Evolutionary conservation across 352 stramenopile species (phyloP).

Genomic region (Albugo candida): DNA sequence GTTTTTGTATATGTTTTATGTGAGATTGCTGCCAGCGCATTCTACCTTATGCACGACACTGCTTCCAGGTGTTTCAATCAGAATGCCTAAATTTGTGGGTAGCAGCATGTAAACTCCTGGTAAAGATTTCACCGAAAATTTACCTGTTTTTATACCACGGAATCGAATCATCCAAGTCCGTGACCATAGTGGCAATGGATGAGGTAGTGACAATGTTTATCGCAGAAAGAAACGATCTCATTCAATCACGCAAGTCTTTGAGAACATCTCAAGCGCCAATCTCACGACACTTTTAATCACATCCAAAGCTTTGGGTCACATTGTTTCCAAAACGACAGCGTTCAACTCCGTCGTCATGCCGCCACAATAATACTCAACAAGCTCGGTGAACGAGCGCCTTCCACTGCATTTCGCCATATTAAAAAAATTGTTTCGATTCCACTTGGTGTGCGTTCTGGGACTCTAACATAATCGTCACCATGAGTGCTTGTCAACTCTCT

Average conservation of each 20-base stretch:
- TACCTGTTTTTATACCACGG: no score
- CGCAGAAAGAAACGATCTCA: conserved; percentile 72
- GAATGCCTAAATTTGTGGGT: conserved; percentile 35
- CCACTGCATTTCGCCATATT: conserved; percentile 74
- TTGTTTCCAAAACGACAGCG: conserved; percentile 79
- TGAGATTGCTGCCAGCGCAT: no score
- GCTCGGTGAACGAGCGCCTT: conserved; percentile 65
- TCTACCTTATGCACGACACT: conserved; percentile 2
- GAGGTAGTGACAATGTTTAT: conserved; percentile 79
- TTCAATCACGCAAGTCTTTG: conserved; percentile 71
- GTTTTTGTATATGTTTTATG: no score
- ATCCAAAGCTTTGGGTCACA: conserved; percentile 67
- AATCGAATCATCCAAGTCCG: no score
- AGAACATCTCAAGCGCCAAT: conserved; percentile 66
- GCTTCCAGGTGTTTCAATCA: conserved; percentile 46
- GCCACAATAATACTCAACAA: conserved; percentile 78
- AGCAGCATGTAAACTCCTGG: conserved; percentile 54
- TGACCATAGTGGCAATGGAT: conserved; percentile 79
- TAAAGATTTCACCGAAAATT: no score
- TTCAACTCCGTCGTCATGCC: conserved; percentile 67
- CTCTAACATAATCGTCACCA: conserved; percentile 46
- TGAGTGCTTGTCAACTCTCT: conserved; percentile 66
- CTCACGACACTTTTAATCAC: conserved; percentile 46
- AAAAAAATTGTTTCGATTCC: conserved; percentile 79
- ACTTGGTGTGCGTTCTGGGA: conserved; percentile 82